These are phyloP conservation scores for Dovyalis caffra DNA, from an alignment of 345 rosid species.

Conservation along the genomic window DNA sequence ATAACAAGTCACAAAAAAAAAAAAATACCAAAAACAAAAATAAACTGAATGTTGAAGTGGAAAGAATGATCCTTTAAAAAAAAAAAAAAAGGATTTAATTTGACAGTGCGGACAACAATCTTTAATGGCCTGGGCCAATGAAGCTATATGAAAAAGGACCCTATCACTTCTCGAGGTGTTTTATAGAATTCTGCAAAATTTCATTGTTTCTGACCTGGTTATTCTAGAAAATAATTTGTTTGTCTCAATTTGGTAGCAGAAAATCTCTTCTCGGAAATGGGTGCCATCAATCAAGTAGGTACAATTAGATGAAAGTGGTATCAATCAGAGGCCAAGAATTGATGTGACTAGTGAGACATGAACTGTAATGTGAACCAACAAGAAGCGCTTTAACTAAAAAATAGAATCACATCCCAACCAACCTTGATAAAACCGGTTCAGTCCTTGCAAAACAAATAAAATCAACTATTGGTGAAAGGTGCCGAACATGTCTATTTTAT, in stretches of 20 bases:
- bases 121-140: background rate
- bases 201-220: background rate
- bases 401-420: too few species aligned
- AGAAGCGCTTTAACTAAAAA: too few species aligned
- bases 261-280: too few species aligned
- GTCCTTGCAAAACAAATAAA: background rate
- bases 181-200: too few species aligned
- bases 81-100: background rate
- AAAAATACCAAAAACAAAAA: too few species aligned
- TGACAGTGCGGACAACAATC: background rate
- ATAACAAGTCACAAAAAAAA: background rate
- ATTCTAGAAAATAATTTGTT: background rate
- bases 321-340: too few species aligned
- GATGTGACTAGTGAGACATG: too few species aligned
- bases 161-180: background rate
- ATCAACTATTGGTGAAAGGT: background rate
- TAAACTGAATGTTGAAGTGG: background rate
- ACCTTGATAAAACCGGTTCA: background rate
- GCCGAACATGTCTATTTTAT: background rate
- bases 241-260: too few species aligned
- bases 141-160: background rate
- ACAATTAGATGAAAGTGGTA: too few species aligned
- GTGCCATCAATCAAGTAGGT: too few species aligned
- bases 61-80: background rate
- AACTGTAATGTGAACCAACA: too few species aligned